Percentiles rank a stretch among this genome's conserved stretches.
These are phyloP conservation scores for Calonectria naviculata DNA, from an alignment of 2,329 filamentous ascomycete species.

Conservation along the genomic window DNA sequence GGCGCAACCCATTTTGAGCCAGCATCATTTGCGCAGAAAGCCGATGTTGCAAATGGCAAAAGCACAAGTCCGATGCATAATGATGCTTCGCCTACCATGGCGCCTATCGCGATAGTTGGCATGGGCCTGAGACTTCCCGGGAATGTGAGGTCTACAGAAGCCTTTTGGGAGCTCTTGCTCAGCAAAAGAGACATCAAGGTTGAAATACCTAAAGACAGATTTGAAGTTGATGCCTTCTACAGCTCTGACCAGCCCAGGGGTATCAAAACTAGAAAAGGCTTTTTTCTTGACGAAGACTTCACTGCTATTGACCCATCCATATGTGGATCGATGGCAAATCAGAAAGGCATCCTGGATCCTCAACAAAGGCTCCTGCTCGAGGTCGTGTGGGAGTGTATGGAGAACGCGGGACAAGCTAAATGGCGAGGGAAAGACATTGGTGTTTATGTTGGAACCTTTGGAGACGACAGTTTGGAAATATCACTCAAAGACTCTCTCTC, in stretches of 20 bases:
- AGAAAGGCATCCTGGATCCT: neutral
- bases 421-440: neutral
- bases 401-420: neutral
- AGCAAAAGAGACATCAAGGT: neutral
- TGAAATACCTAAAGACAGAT: constrained; percentile 27
- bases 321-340: neutral
- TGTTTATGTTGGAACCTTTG: neutral
- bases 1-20: neutral
- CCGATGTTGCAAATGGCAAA: neutral
- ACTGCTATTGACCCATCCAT: neutral
- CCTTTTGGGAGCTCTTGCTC: neutral
- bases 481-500: neutral
- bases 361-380: neutral
- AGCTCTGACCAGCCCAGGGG: neutral
- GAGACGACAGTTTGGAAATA: neutral
- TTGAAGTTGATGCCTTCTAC: constrained; percentile 23
- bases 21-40: neutral
- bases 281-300: constrained; percentile 24
- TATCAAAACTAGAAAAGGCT: constrained; percentile 12
- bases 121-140: neutral
- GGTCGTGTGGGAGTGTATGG: neutral
- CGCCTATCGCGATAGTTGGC: neutral
- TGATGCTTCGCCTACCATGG: neutral
- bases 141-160: neutral
- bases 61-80: neutral